Percentiles rank a stretch among this genome's conserved stretches.
Conservation (phyloP, 2,329 filamentous ascomycete genomes). For the Delphinella strobiligena region DNA sequence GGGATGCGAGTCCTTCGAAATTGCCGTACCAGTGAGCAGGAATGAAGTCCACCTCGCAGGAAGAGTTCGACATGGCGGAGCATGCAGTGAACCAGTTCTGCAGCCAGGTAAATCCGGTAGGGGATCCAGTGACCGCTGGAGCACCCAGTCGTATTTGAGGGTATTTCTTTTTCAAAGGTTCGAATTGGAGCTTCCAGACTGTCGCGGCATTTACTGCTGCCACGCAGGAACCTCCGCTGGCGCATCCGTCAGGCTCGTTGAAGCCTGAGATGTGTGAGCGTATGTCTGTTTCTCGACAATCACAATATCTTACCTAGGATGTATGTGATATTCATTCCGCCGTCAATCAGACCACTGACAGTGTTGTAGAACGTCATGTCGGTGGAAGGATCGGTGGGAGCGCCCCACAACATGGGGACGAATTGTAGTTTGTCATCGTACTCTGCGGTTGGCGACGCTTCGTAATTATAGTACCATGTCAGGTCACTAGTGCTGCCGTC, state of each 20-base stretch:
- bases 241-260: slow-evolving; percentile 62
- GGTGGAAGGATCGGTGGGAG: slow-evolving; percentile 25
- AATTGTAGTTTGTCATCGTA: slow-evolving; percentile 50
- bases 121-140: slow-evolving; percentile 55
- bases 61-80: slow-evolving; percentile 18
- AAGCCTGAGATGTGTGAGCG: slow-evolving; percentile 33
- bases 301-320: slow-evolving; percentile 44
- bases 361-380: slow-evolving; percentile 49
- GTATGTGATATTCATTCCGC: slow-evolving; percentile 48
- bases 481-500: slow-evolving; percentile 43
- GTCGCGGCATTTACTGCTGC: slow-evolving; percentile 48
- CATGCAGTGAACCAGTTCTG: slow-evolving; percentile 52
- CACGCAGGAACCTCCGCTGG: slow-evolving; percentile 52
- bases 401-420: slow-evolving; percentile 71
- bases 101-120: slow-evolving; percentile 54
- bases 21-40: slow-evolving; percentile 48
- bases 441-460: slow-evolving; percentile 32
- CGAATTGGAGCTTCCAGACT: slow-evolving; percentile 59
- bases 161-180: slow-evolving; percentile 48
- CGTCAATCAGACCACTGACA: slow-evolving; percentile 43
- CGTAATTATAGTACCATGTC: slow-evolving; percentile 83
- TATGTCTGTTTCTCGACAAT: too few species aligned
- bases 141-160: slow-evolving; percentile 57
- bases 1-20: slow-evolving; percentile 55
- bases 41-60: slow-evolving; percentile 37